Evolutionary conservation across 2,329 filamentous ascomycete species (phyloP).

Genomic region (Alternaria dauci): DNA sequence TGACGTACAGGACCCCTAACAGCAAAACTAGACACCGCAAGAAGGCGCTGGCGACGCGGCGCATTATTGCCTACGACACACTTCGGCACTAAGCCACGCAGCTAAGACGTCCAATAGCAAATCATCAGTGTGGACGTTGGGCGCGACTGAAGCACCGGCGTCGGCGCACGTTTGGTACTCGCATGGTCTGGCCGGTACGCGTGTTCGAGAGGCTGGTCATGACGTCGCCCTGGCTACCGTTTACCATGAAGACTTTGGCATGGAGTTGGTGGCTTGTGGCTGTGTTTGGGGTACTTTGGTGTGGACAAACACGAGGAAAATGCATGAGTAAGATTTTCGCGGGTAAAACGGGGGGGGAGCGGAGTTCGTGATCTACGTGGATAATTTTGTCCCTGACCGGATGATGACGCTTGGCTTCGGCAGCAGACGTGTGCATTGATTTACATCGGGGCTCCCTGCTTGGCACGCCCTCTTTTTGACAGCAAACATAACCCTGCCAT

Average conservation of each 20-base stretch:
- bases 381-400: background rate
- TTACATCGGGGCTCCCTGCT: background rate
- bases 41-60: constrained; percentile 12
- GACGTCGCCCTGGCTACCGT: constrained; percentile 8
- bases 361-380: constrained; percentile 10
- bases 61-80: constrained; percentile 16
- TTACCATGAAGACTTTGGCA: background rate
- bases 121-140: constrained; percentile 14
- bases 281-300: background rate
- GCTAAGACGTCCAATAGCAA: constrained; percentile 6
- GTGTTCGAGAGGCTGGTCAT: constrained; percentile 16
- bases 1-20: constrained; percentile 33
- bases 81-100: constrained; percentile 23
- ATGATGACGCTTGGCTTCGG: constrained; percentile 3
- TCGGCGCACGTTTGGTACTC: constrained; percentile 8
- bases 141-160: constrained; percentile 14
- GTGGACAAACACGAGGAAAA: background rate
- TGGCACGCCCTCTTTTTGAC: background rate
- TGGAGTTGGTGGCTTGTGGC: constrained; percentile 4
- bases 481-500: background rate
- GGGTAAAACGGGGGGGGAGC: background rate
- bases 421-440: background rate
- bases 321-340: background rate
- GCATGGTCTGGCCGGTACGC: constrained; percentile 15
- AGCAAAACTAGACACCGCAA: constrained; percentile 8